Evolutionary conservation across 2,329 filamentous ascomycete genomes (phyloP).

Genomic region (Fusarium sp.): DNA sequence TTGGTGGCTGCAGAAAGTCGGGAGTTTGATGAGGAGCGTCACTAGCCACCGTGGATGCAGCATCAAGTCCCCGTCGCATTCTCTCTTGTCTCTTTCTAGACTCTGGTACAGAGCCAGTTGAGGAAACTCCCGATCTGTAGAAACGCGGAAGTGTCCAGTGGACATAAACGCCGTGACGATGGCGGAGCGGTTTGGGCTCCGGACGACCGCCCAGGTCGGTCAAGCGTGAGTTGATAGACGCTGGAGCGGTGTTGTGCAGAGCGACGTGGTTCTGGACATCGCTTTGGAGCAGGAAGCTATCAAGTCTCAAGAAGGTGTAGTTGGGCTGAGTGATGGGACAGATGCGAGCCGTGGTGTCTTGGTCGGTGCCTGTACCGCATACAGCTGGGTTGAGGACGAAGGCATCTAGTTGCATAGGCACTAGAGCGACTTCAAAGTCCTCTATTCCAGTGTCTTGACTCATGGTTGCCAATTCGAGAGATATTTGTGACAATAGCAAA

Average conservation of each 20-base stretch:
- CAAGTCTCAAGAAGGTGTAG: conserved; percentile 54
- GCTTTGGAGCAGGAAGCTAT: conserved; percentile 47
- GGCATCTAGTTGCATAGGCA: conserved; percentile 48
- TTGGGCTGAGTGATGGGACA: conserved; percentile 57
- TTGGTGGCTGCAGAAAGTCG: conserved; percentile 41
- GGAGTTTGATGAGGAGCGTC: neutral
- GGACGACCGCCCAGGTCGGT: conserved; percentile 46
- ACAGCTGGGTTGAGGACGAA: conserved; percentile 45
- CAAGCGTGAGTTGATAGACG: conserved; percentile 47
- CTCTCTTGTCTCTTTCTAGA: neutral
- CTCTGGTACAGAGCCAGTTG: neutral
- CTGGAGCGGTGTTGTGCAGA: conserved; percentile 48
- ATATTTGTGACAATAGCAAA: neutral
- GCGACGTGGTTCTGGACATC: conserved; percentile 52
- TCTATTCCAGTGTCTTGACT: neutral
- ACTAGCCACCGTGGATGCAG: neutral
- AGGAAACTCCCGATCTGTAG: conserved; percentile 46
- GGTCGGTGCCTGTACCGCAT: conserved; percentile 34
- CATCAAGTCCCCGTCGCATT: neutral
- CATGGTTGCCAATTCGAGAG: neutral
- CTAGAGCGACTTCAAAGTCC: neutral
- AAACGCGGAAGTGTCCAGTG: conserved; percentile 53
- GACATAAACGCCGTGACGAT: conserved; percentile 53
- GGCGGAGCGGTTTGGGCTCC: neutral
- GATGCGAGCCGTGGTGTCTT: conserved; percentile 43